A percentile compares a stretch with the other conserved stretches of the same genome.
These are phyloP conservation scores for Blastomyces parvus DNA, from an alignment of 2,329 filamentous ascomycete genomes.

Conservation along the genomic window DNA sequence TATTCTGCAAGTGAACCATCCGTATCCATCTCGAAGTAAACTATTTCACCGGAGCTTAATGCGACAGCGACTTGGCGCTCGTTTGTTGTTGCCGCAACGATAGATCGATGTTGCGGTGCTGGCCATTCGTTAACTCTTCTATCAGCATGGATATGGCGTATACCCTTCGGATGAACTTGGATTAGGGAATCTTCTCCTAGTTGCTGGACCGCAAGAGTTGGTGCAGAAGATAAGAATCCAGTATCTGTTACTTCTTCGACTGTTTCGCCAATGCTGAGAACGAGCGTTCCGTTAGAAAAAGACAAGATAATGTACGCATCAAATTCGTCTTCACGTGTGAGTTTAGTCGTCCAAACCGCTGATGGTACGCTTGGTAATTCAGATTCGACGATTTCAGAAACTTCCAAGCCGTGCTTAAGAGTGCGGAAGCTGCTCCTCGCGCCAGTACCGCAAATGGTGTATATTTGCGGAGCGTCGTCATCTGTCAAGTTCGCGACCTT, in stretches of 20 bases:
- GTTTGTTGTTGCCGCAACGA: constrained; percentile 89
- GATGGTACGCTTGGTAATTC: constrained; percentile 80
- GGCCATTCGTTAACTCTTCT: constrained; percentile 85
- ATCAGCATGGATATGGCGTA: constrained; percentile 73
- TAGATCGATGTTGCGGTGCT: constrained; percentile 84
- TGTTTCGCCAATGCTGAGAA: constrained; percentile 90
- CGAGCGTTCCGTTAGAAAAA: constrained; percentile 79
- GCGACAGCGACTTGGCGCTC: constrained; percentile 87
- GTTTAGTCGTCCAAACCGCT: constrained; percentile 90
- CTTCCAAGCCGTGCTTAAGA: constrained; percentile 83
- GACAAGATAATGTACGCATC: constrained; percentile 95
- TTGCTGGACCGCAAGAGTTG: constrained; percentile 86
- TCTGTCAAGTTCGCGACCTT: constrained; percentile 83
- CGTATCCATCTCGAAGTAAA: constrained; percentile 94
- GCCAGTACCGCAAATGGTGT: constrained; percentile 79
- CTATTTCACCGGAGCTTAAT: constrained; percentile 89
- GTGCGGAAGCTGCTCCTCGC: constrained; percentile 84
- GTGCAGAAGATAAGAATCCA: constrained; percentile 77
- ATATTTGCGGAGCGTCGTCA: constrained; percentile 94
- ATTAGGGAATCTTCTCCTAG: constrained; percentile 87
- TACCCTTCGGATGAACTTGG: constrained; percentile 93
- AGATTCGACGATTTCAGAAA: constrained; percentile 92
- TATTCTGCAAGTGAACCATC: constrained; percentile 89
- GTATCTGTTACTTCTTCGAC: constrained; percentile 94
- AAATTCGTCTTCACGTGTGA: constrained; percentile 69